Percentiles rank a stretch among this genome's conserved stretches.
Evolutionary conservation across 2,329 filamentous ascomycete genomes (phyloP).

Genomic region (Exserohilum rostratum): DNA sequence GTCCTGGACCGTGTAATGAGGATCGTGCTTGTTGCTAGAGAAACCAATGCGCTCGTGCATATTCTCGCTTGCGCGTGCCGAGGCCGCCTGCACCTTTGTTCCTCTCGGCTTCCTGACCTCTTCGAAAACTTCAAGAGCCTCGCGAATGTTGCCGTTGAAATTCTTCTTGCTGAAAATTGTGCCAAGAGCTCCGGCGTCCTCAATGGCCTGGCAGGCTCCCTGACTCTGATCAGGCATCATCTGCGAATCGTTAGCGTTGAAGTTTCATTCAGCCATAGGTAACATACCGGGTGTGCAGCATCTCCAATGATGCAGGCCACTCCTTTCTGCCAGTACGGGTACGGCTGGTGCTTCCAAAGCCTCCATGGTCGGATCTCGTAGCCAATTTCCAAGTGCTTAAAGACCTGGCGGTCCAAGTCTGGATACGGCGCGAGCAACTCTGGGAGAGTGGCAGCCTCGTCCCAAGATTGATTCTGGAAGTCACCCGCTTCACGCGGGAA

Average conservation of each 20-base stretch:
- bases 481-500: constrained; percentile 66
- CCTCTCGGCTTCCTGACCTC: constrained; percentile 46
- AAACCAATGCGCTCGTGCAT: constrained; percentile 60
- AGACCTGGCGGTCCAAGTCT: constrained; percentile 64
- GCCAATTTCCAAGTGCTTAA: constrained; percentile 63
- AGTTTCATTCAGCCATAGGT: not conserved
- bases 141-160: constrained; percentile 47
- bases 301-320: constrained; percentile 67
- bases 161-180: constrained; percentile 62
- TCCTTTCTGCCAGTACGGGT: constrained; percentile 61
- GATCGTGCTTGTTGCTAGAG: constrained; percentile 63
- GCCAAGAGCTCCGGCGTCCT: constrained; percentile 68
- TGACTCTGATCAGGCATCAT: constrained; percentile 75
- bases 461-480: constrained; percentile 67
- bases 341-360: constrained; percentile 69
- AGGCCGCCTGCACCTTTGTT: constrained; percentile 47
- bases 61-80: constrained; percentile 47
- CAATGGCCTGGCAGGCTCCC: constrained; percentile 72
- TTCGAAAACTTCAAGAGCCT: constrained; percentile 46
- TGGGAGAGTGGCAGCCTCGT: constrained; percentile 58
- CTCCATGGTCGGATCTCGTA: constrained; percentile 70
- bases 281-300: constrained; percentile 65
- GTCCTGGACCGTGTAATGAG: constrained; percentile 67
- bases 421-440: constrained; percentile 67
- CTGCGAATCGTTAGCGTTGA: constrained; percentile 22